A percentile compares a stretch with the other conserved stretches of the same genome.
Conservation (phyloP, 306 rosid species). For the Inga oerstediana region DNA sequence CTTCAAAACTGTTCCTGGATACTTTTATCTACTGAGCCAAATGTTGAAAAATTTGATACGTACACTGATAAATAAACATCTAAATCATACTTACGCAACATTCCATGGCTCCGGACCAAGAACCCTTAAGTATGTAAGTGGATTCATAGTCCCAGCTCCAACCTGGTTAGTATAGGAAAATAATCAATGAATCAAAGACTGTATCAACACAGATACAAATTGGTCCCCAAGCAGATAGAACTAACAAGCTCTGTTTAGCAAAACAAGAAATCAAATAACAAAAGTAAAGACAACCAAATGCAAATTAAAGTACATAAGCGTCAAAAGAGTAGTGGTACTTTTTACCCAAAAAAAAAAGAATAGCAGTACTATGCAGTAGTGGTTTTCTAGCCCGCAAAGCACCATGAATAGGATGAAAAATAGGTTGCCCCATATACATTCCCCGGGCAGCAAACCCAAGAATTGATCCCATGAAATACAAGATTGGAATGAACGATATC, state of each 20-base stretch:
- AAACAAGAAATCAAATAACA: conserved; percentile 5
- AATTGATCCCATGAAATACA: background rate
- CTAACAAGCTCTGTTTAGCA: background rate
- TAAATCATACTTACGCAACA: conserved; percentile 91
- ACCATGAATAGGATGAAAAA: background rate
- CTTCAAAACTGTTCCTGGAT: conserved; percentile 15
- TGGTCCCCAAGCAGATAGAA: background rate
- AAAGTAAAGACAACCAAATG: background rate
- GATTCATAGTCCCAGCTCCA: conserved; percentile 99
- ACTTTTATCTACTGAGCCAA: background rate
- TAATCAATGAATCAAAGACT: conserved; percentile 26
- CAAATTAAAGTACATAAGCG: background rate
- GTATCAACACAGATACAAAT: background rate
- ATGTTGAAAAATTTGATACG: conserved; percentile 17
- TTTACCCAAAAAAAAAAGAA: background rate
- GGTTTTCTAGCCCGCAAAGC: background rate
- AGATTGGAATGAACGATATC: background rate
- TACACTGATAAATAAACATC: conserved; percentile 45
- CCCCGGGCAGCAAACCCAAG: background rate
- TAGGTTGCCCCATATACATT: background rate
- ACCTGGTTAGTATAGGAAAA: conserved; percentile 61
- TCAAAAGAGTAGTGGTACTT: background rate
- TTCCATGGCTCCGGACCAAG: conserved; percentile 99
- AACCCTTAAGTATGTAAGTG: conserved; percentile 91
- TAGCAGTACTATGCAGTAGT: background rate